Conservation (phyloP, 1,284 basidiomycete species). For the Heterobasidion annosum region DNA sequence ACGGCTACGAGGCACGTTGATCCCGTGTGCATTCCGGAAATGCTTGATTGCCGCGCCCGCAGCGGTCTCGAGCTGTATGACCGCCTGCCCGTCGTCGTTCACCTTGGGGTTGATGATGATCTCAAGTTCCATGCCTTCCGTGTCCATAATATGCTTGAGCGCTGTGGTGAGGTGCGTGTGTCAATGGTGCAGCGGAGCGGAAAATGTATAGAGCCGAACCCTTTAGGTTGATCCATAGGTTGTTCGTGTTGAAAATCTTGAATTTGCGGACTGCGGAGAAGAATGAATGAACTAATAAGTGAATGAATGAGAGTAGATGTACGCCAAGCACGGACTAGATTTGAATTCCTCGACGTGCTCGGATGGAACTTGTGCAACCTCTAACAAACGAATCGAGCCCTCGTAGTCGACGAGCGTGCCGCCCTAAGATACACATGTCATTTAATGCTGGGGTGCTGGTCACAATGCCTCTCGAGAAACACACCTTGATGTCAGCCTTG, state of each 20-base stretch:
- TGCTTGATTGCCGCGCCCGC: constrained; percentile 98
- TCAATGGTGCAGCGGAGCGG: constrained; percentile 32
- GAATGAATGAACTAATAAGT: background rate
- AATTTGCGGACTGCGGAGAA: constrained; percentile 62
- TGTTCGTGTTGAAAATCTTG: constrained; percentile 98
- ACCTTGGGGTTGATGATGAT: constrained; percentile 95
- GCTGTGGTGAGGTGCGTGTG: constrained; percentile 24
- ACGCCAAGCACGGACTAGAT: constrained; percentile 36
- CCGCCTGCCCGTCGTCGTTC: constrained; percentile 82
- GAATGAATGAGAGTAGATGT: background rate
- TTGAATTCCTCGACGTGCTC: constrained; percentile 99
- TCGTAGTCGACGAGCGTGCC: constrained; percentile 98
- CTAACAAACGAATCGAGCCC: constrained; percentile 88
- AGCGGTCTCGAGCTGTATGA: constrained; percentile 93
- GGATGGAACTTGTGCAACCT: constrained; percentile 97
- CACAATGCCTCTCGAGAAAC: background rate
- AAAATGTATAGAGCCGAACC: background rate
- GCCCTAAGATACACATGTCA: constrained; percentile 39
- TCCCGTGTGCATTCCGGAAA: constrained; percentile 90
- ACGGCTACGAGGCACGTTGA: constrained; percentile 92
- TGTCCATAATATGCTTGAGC: constrained; percentile 92
- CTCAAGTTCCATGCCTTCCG: constrained; percentile 85
- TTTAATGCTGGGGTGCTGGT: background rate
- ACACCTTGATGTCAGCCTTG: constrained; percentile 93
- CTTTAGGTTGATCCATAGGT: constrained; percentile 89